Conservation (phyloP, 139 green algal genomes). For the Desmodesmus armatus region DNA sequence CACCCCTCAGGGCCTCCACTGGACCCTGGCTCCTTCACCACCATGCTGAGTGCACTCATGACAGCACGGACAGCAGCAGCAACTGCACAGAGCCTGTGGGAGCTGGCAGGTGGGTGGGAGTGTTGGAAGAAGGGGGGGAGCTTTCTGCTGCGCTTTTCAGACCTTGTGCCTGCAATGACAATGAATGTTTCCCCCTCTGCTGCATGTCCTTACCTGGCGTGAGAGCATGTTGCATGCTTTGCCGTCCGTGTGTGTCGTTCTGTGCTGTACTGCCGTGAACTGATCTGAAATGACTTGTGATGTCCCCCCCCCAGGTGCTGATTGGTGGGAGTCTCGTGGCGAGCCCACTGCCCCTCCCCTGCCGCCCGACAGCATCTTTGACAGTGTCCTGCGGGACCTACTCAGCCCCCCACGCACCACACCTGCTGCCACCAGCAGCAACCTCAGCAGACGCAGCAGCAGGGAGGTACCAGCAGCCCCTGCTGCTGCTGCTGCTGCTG, state of each 20-base stretch:
- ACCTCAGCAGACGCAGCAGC: constrained; percentile 38
- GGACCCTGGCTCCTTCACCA: constrained; percentile 60
- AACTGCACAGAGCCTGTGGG: constrained; percentile 7
- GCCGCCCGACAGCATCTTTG: constrained; percentile 58
- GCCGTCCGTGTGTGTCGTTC: too few relatives aligned
- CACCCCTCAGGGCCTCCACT: neutral
- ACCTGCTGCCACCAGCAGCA: neutral
- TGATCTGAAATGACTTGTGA: too few relatives aligned
- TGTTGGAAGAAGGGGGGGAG: too few relatives aligned
- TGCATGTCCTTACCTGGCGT: too few relatives aligned
- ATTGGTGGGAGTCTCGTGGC: constrained; percentile 70
- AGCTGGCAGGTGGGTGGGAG: constrained; percentile 20
- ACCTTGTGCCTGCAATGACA: neutral
- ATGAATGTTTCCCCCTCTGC: too few relatives aligned
- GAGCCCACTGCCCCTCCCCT: constrained; percentile 47
- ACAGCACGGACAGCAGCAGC: constrained; percentile 32
- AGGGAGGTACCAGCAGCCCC: constrained; percentile 12
- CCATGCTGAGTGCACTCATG: constrained; percentile 68
- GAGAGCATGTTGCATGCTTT: too few relatives aligned
- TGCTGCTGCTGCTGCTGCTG: neutral
- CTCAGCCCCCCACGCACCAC: constrained; percentile 34
- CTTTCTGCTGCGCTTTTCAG: too few relatives aligned
- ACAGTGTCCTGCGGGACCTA: constrained; percentile 72
- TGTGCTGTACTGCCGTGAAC: too few relatives aligned
- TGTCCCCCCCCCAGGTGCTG: constrained; percentile 47